Percentiles rank a stretch among this genome's conserved stretches.
Conservation (phyloP, 106 monocot genomes). For the Phalaenopsis aphrodite region DNA sequence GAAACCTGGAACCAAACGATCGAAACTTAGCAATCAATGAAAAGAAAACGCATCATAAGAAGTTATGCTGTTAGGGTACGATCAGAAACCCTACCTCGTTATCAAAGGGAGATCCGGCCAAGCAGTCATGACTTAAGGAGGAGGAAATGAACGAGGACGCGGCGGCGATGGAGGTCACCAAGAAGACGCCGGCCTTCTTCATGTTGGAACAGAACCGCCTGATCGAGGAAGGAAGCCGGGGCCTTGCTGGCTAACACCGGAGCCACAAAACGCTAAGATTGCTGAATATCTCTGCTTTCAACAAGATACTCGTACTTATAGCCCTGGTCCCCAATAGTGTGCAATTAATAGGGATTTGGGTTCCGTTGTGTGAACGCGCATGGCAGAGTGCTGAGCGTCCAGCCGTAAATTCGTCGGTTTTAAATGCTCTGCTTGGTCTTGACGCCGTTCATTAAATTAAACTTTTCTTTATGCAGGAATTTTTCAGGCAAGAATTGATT, state of each 20-base stretch:
- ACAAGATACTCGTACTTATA: background rate
- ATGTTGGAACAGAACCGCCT: background rate
- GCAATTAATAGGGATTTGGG: slow-evolving; percentile 1
- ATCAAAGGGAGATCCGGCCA: background rate
- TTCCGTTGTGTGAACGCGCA: background rate
- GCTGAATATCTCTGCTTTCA: background rate
- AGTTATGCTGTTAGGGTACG: too few relatives aligned
- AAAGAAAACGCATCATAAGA: too few relatives aligned
- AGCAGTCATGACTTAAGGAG: background rate
- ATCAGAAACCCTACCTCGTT: background rate
- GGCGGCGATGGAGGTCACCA: slow-evolving; percentile 18
- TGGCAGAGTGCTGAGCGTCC: too few relatives aligned
- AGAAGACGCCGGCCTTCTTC: slow-evolving; percentile 26
- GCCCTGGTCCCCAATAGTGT: background rate
- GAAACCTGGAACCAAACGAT: background rate
- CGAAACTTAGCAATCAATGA: background rate
- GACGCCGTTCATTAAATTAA: too few relatives aligned
- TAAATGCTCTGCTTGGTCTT: too few relatives aligned
- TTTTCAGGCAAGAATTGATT: too few relatives aligned
- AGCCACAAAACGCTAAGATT: background rate
- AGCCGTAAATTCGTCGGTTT: too few relatives aligned
- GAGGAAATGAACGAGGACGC: background rate
- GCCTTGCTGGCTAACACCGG: too few relatives aligned
- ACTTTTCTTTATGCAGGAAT: too few relatives aligned
- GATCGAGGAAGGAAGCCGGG: background rate